Evolutionary conservation across 306 rosid genomes (phyloP).

Genomic region (Styphnolobium japonicum): DNA sequence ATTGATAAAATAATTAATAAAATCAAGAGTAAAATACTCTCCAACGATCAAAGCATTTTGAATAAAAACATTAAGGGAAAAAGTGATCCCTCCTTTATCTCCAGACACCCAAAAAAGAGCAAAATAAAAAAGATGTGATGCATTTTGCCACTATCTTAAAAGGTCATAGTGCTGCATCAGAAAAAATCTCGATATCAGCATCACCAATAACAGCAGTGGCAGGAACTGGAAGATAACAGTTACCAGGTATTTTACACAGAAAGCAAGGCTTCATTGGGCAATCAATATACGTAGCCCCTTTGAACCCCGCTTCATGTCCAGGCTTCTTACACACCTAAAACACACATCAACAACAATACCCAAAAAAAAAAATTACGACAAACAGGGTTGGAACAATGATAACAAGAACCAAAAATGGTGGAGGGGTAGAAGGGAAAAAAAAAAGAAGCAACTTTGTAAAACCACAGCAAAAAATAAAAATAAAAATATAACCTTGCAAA

Average conservation of each 20-base stretch:
- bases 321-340: slow-evolving; percentile 79
- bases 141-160: not conserved
- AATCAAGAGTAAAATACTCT: not conserved
- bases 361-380: not conserved
- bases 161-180: not conserved
- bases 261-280: slow-evolving; percentile 99
- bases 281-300: slow-evolving; percentile 93
- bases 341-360: not conserved
- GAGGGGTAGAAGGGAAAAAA: not conserved
- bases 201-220: not conserved
- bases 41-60: not conserved
- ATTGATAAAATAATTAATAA: not conserved
- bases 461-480: too few species aligned
- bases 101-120: too few species aligned
- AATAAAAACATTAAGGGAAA: not conserved
- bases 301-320: slow-evolving; percentile 96
- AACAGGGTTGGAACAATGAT: not conserved
- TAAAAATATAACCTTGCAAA: slow-evolving; percentile 91
- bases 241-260: slow-evolving; percentile 94
- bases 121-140: not conserved
- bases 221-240: not conserved
- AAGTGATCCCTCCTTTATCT: too few species aligned
- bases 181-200: not conserved
- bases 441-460: too few species aligned
- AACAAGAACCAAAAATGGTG: not conserved